These are phyloP conservation scores for Mallotus repandus DNA, from an alignment of 441 rosid species.

Conservation along the genomic window DNA sequence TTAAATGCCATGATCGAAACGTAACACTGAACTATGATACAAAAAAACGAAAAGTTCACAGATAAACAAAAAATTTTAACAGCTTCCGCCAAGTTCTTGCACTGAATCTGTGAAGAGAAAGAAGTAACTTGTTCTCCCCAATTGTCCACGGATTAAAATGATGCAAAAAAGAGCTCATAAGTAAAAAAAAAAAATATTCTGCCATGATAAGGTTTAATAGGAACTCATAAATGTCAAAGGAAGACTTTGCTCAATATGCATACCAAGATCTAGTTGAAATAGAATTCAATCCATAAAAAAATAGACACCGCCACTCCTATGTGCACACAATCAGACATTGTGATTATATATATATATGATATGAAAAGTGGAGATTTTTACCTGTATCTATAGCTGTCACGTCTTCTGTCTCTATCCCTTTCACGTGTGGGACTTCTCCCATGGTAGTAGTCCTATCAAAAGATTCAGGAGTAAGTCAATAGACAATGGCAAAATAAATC, in stretches of 20 bases:
- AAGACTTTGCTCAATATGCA: too few relatives aligned
- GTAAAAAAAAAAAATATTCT: too few relatives aligned
- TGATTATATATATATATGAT: background rate
- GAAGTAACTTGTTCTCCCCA: too few relatives aligned
- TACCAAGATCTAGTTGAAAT: too few relatives aligned
- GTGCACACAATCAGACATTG: too few relatives aligned
- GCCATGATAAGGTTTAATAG: too few relatives aligned
- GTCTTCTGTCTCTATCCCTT: constrained; percentile 75
- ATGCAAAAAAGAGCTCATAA: too few relatives aligned
- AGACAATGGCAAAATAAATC: background rate
- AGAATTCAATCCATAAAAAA: too few relatives aligned
- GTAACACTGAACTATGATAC: constrained; percentile 12
- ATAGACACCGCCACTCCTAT: too few relatives aligned
- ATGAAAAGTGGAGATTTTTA: constrained; percentile 12
- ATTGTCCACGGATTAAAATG: too few relatives aligned
- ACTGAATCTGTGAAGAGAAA: background rate
- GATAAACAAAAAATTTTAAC: constrained; percentile 13
- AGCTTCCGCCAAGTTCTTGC: constrained; percentile 43
- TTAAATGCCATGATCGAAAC: constrained; percentile 51
- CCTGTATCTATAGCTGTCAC: constrained; percentile 69
- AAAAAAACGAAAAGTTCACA: too few relatives aligned
- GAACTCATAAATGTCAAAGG: too few relatives aligned
- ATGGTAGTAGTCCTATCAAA: constrained; percentile 65
- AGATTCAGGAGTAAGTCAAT: constrained; percentile 17
- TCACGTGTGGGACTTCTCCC: constrained; percentile 76